Evolutionary conservation across 1,284 basidiomycete genomes (phyloP).

Genomic region (Microbotryum intermedium): DNA sequence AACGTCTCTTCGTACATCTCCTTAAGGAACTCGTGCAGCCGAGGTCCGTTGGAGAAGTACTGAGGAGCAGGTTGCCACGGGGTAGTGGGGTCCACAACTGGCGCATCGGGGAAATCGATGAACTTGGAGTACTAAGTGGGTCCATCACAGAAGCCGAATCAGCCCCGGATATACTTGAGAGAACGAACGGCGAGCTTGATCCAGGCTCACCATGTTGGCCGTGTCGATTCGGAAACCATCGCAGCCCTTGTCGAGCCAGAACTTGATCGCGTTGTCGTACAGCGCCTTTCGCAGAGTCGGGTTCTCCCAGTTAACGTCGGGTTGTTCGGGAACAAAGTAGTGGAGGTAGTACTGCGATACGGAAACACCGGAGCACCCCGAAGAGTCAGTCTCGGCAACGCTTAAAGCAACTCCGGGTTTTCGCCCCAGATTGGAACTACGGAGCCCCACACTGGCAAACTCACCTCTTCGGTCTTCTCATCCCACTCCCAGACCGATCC

Average conservation of each 20-base stretch:
- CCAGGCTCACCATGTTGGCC: background rate
- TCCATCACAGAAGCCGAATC: background rate
- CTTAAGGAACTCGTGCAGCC: slow-evolving; percentile 58
- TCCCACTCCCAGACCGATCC: slow-evolving; percentile 68
- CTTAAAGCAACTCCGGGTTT: background rate
- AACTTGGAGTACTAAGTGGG: slow-evolving; percentile 14
- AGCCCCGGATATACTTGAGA: background rate
- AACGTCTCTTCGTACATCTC: slow-evolving; percentile 58
- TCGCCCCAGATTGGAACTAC: background rate
- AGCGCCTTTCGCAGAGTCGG: slow-evolving; percentile 30
- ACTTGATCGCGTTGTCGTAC: slow-evolving; percentile 56
- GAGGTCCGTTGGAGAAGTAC: slow-evolving; percentile 43
- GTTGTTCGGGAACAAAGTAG: slow-evolving; percentile 60
- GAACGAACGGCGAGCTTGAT: too few relatives aligned
- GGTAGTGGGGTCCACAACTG: slow-evolving; percentile 23
- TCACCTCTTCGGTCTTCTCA: slow-evolving; percentile 51
- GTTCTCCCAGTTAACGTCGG: slow-evolving; percentile 72
- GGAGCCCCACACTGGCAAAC: background rate
- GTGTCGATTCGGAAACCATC: slow-evolving; percentile 54
- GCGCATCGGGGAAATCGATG: slow-evolving; percentile 35
- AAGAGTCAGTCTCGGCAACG: background rate
- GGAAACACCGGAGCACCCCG: background rate
- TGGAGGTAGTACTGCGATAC: slow-evolving; percentile 57
- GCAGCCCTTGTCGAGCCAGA: slow-evolving; percentile 65
- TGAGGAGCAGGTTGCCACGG: background rate